phyloP scores from a whole-genome alignment of 2,329 filamentous ascomycete genomes.

The Cladosporium sp. region DNA sequence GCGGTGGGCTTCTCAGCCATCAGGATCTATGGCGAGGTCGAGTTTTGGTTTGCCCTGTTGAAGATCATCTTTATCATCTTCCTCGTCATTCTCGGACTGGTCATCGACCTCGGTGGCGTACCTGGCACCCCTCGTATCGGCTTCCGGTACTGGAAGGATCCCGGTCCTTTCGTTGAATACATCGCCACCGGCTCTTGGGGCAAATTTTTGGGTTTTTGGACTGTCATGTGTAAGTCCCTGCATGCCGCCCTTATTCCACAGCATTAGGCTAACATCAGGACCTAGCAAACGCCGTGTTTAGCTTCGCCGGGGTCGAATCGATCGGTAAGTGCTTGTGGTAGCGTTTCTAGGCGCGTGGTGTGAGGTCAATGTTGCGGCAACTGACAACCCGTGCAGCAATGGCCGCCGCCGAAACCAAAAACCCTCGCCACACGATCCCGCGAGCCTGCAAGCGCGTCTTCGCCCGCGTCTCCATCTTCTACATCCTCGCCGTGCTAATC shows the following conservation, averaged over 20 bases:
- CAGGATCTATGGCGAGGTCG: constrained; percentile 44
- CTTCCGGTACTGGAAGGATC: constrained; percentile 42
- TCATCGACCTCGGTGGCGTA: constrained; percentile 42
- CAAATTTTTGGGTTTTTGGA: constrained; percentile 40
- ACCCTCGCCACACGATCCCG: constrained; percentile 21
- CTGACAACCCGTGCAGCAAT: constrained; percentile 12
- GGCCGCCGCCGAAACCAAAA: constrained; percentile 24
- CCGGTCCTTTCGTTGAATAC: constrained; percentile 41
- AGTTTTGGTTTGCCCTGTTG: constrained; percentile 44
- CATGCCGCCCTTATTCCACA: not conserved
- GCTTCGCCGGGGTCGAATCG: constrained; percentile 22
- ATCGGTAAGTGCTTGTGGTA: constrained; percentile 2
- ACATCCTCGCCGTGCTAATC: constrained; percentile 36
- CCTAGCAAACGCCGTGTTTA: constrained; percentile 19
- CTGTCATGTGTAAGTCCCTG: constrained; percentile 16
- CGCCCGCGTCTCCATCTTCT: constrained; percentile 32
- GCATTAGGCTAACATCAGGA: not conserved
- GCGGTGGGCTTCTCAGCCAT: constrained; percentile 30
- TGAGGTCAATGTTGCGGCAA: too few species aligned
- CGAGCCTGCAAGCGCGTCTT: constrained; percentile 23
- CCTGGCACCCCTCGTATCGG: constrained; percentile 38
- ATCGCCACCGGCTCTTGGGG: constrained; percentile 33
- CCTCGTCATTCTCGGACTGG: constrained; percentile 40
- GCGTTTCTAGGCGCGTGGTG: too few species aligned
- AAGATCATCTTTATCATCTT: constrained; percentile 44